Conservation (phyloP, 2,329 filamentous ascomycete species). For the Diaporthe citri region DNA sequence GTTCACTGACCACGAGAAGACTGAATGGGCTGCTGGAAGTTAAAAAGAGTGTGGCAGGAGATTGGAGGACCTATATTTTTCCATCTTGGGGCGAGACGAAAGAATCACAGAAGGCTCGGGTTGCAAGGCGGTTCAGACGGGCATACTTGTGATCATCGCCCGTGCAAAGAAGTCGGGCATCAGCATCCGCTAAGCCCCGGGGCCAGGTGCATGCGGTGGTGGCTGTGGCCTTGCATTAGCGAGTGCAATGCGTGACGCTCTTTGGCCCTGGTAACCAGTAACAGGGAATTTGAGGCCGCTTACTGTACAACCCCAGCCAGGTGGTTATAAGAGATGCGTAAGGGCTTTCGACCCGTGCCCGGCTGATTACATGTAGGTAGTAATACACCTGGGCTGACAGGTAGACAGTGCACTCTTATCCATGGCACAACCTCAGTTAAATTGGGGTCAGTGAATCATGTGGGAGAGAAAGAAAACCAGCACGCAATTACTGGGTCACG, state of each 20-base stretch:
- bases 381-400: too few species aligned
- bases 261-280: not conserved
- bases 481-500: too few species aligned
- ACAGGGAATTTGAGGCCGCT: not conserved
- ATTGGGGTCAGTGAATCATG: too few species aligned
- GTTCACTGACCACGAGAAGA: too few species aligned
- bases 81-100: not conserved
- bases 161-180: not conserved
- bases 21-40: not conserved
- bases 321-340: not conserved
- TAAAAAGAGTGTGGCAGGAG: too few species aligned
- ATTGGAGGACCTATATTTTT: too few species aligned
- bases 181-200: not conserved
- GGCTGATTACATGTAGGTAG: too few species aligned
- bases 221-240: not conserved
- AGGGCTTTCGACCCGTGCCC: not conserved
- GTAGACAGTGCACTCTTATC: too few species aligned
- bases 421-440: too few species aligned
- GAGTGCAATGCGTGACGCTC: not conserved
- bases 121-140: not conserved
- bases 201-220: not conserved
- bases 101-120: too few species aligned
- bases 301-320: not conserved
- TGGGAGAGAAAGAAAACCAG: too few species aligned
- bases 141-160: not conserved